These are phyloP conservation scores for Poa annua DNA, from an alignment of 176 grass and related monocot genomes.

Conservation along the genomic window DNA sequence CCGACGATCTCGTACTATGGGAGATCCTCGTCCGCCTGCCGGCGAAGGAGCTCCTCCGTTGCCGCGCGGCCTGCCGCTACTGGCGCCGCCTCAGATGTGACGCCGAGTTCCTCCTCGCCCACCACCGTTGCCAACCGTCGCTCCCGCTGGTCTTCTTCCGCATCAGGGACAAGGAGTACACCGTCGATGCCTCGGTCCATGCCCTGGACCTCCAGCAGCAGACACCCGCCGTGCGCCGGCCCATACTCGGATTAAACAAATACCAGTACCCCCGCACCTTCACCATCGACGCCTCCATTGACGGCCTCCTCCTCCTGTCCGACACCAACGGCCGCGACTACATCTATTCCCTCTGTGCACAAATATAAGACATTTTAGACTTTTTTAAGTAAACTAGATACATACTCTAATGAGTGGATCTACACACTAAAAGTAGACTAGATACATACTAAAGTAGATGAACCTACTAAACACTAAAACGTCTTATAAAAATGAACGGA, in stretches of 20 bases:
- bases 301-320: slow-evolving; percentile 11
- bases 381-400: too few relatives aligned
- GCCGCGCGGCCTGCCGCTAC: not conserved
- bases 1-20: not conserved
- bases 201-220: not conserved
- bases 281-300: not conserved
- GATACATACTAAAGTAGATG: too few relatives aligned
- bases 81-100: not conserved
- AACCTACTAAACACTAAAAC: too few relatives aligned
- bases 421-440: too few relatives aligned
- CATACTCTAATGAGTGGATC: too few relatives aligned
- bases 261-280: rapidly evolving
- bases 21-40: slow-evolving; percentile 3
- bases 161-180: too few relatives aligned
- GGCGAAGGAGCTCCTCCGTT: slow-evolving; percentile 15
- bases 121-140: not conserved
- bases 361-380: too few relatives aligned
- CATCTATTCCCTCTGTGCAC: not conserved
- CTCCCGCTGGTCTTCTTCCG: not conserved
- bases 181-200: not conserved
- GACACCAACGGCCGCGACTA: not conserved
- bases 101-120: not conserved
- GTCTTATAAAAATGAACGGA: too few relatives aligned
- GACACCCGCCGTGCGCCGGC: not conserved
- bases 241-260: not conserved